A percentile compares a stretch with the other conserved stretches of the same genome.
Conservation (phyloP, 1,284 basidiomycete species). For the Rhodotorula mucilaginosa region DNA sequence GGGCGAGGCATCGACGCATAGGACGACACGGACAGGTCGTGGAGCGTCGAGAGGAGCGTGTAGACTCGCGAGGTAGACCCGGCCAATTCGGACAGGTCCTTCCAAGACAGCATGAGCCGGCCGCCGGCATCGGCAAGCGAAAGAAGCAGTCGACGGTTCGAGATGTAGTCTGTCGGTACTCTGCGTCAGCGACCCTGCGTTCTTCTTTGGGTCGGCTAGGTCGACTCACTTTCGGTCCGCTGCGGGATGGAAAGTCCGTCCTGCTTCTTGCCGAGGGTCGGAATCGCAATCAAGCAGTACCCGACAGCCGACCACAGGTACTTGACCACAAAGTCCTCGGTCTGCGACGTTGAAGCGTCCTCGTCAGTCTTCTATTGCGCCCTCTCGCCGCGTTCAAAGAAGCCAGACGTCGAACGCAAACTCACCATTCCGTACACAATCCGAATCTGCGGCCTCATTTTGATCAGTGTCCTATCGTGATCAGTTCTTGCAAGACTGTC, state of each 20-base stretch:
- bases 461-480: too few species aligned
- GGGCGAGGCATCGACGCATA: constrained; percentile 55
- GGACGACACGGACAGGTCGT: constrained; percentile 58
- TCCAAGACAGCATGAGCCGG: constrained; percentile 53
- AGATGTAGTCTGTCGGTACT: constrained; percentile 69
- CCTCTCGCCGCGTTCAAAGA: too few species aligned
- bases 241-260: constrained; percentile 45
- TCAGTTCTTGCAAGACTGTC: too few species aligned
- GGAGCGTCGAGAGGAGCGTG: constrained; percentile 78
- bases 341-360: background rate
- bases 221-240: constrained; percentile 62
- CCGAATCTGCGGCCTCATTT: constrained; percentile 57
- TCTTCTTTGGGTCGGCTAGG: too few species aligned
- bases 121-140: constrained; percentile 94
- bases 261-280: constrained; percentile 62
- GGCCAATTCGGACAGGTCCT: constrained; percentile 84
- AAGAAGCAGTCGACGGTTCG: constrained; percentile 84
- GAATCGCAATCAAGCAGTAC: constrained; percentile 74
- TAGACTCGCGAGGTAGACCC: constrained; percentile 89
- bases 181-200: too few species aligned
- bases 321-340: constrained; percentile 90
- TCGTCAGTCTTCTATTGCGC: background rate
- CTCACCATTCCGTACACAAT: constrained; percentile 70
- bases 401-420: too few species aligned
- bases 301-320: constrained; percentile 70